Conservation (phyloP, 345 rosid genomes). For the Euphorbia peplus region DNA sequence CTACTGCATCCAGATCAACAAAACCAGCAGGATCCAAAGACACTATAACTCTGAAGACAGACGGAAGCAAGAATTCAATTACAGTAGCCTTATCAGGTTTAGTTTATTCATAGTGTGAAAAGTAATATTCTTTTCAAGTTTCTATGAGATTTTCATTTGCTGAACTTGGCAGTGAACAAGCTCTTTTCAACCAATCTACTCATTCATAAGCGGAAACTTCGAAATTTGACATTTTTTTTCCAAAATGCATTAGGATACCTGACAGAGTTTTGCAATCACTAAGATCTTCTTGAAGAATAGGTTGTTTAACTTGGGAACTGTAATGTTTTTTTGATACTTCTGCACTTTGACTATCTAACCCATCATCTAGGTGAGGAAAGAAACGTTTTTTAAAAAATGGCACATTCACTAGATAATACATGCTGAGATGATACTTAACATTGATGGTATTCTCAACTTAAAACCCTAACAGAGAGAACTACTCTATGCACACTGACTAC, state of each 20-base stretch:
- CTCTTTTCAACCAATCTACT: constrained; percentile 83
- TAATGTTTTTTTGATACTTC: constrained; percentile 52
- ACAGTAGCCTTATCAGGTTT: constrained; percentile 64
- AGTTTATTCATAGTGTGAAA: constrained; percentile 54
- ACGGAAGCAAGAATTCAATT: constrained; percentile 67
- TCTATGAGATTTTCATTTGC: constrained; percentile 60
- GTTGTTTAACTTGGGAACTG: constrained; percentile 31
- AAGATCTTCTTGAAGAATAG: constrained; percentile 40
- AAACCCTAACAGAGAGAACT: not conserved
- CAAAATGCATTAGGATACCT: constrained; percentile 54
- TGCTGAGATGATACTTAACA: too few species aligned
- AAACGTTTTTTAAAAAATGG: constrained; percentile 56
- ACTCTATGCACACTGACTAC: not conserved
- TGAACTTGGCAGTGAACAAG: constrained; percentile 55
- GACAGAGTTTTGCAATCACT: constrained; percentile 54
- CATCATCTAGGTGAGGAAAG: constrained; percentile 81
- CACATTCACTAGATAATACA: not conserved
- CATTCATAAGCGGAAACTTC: constrained; percentile 69
- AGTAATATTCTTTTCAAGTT: constrained; percentile 46
- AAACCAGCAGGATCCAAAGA: constrained; percentile 95
- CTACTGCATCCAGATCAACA: constrained; percentile 80
- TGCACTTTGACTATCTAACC: constrained; percentile 28
- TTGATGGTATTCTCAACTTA: not conserved
- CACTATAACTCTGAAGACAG: constrained; percentile 72
- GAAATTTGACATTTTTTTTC: constrained; percentile 55